These are phyloP conservation scores for Pisolithus microcarpus DNA, from an alignment of 768 basidiomycete species.

Conservation along the genomic window DNA sequence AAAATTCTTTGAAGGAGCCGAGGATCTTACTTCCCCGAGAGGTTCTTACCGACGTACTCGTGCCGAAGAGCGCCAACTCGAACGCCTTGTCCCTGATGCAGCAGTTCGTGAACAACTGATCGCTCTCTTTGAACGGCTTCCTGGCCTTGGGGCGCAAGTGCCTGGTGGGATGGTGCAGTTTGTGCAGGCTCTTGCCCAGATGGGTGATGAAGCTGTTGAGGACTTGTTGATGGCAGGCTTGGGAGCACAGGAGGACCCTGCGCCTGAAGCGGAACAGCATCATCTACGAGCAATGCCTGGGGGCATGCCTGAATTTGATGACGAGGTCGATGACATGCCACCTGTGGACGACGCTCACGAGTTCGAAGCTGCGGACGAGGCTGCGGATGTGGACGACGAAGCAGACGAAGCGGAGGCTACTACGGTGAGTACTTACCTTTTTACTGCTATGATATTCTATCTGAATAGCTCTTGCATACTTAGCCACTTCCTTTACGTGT, in stretches of 20 bases:
- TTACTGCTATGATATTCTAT: background rate
- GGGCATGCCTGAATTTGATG: constrained; percentile 40
- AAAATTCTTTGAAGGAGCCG: constrained; percentile 64
- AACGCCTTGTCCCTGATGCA: constrained; percentile 51
- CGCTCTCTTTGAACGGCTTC: constrained; percentile 54
- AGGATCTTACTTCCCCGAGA: constrained; percentile 34
- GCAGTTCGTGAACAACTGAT: constrained; percentile 52
- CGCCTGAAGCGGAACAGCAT: constrained; percentile 17
- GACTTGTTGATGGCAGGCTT: constrained; percentile 49
- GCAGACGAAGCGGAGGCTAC: constrained; percentile 40
- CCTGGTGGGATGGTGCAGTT: constrained; percentile 64
- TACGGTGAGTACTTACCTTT: constrained; percentile 34
- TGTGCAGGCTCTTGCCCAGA: constrained; percentile 46
- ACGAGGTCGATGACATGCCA: constrained; percentile 14
- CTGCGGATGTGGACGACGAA: constrained; percentile 32
- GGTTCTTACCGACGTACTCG: constrained; percentile 35
- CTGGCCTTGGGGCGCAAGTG: constrained; percentile 47
- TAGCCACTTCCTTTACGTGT: constrained; percentile 56
- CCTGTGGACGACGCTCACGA: background rate
- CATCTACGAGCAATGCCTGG: constrained; percentile 31
- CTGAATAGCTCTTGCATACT: background rate
- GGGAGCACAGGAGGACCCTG: constrained; percentile 27
- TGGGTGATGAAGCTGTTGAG: constrained; percentile 52
- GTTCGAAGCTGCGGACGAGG: constrained; percentile 11
- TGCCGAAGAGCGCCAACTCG: constrained; percentile 46